Percentiles rank a stretch among this genome's conserved stretches.
These are phyloP conservation scores for Adansonia digitata DNA, from an alignment of 345 rosid genomes.

Conservation along the genomic window DNA sequence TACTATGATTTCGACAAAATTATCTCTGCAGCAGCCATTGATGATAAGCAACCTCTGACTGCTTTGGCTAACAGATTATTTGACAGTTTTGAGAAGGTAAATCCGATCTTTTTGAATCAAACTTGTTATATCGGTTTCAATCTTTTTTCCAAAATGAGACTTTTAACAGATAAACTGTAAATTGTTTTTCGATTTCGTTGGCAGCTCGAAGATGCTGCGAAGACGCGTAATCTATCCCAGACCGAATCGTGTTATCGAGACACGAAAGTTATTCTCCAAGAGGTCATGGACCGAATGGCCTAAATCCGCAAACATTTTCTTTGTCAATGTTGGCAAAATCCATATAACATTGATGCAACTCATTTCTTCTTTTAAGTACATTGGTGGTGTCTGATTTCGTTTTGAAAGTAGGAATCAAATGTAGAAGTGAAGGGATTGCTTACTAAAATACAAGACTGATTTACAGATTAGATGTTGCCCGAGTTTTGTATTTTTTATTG, in stretches of 20 bases:
- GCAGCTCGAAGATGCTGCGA: constrained; percentile 74
- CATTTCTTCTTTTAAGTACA: background rate
- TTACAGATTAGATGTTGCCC: background rate
- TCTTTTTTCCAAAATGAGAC: background rate
- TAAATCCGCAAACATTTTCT: constrained; percentile 16
- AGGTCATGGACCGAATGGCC: constrained; percentile 65
- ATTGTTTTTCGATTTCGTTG: background rate
- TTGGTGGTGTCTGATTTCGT: background rate
- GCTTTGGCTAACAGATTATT: constrained; percentile 79
- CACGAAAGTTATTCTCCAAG: constrained; percentile 52
- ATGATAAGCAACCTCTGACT: constrained; percentile 62
- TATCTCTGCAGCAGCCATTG: constrained; percentile 57
- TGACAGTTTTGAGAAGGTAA: constrained; percentile 72
- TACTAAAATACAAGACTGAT: no score
- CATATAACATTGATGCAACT: background rate
- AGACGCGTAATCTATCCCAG: constrained; percentile 40
- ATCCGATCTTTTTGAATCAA: background rate
- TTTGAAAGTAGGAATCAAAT: background rate
- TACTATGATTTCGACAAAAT: constrained; percentile 75
- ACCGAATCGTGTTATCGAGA: constrained; percentile 54
- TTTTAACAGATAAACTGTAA: background rate
- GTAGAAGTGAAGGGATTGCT: background rate
- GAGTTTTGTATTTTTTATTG: background rate
- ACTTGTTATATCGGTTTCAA: background rate
- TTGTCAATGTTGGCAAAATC: background rate